Evolutionary conservation across 129 eudicot species (phyloP), one percentile per base, ranked within the genome.

Genomic region (Artemisia tridentata): DNA sequence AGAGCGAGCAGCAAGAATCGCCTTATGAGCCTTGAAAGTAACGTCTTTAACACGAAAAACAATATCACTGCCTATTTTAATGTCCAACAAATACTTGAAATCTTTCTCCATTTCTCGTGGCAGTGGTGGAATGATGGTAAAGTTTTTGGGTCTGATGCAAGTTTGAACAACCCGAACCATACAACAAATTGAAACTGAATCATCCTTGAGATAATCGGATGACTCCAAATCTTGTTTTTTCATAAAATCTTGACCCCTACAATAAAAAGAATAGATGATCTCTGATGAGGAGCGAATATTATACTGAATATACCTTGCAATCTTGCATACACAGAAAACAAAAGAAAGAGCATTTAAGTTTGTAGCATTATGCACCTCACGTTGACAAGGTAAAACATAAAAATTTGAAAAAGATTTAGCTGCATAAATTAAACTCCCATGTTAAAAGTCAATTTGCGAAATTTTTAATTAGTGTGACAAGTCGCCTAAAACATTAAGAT

Each of bases 1-100:
- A 65, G 97, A 91, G n/a, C 97, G 93, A 15, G 97, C 91, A 55
- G 96, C 97, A 48, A 91, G 96, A 70, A 91, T 80, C 82, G 86
- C 50, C 76, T 91, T 91, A 71, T 91, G 97, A 43, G 96, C 97
- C 80, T 84, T 91, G 68, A 86, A 88, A 16, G 80, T 79, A 72
- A 86, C 96, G 12, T 84, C 87, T 4, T 87, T 88, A 59, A 91
- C 81, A 72, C 75, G 80, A 31, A 91, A 77, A 63, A 70, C 74
- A 74, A 91, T 72, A 71, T 91, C 97, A 55, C 91, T 80, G 16
- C 93, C 93, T 10, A 84, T 56, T 77, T 86, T 85, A 69, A 82
- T 69, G 48, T 88, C 96, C 69, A 91, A 77, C 79, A 91, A 71
- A 73, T 68, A 50, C 57, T 77, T 82, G 48, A 91, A 75, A 82